Percentiles rank a stretch among this genome's conserved stretches.
Conservation (phyloP, 192 early-diverging fungal species). For the Haplosporangium gracile region DNA sequence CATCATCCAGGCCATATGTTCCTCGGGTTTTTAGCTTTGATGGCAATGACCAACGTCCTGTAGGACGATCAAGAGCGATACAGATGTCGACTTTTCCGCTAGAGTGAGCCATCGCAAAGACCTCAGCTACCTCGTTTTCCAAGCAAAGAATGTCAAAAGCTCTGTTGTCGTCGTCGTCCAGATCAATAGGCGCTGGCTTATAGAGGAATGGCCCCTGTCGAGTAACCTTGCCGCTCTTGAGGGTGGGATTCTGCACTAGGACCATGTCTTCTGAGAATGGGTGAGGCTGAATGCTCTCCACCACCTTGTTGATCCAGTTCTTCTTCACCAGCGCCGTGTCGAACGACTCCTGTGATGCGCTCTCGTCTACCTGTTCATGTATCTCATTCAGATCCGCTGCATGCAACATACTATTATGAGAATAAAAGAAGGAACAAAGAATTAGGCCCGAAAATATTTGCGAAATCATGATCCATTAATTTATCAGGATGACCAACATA, state of each 20-base stretch:
- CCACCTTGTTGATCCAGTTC: slow-evolving; percentile 63
- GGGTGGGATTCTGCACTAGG: slow-evolving; percentile 22
- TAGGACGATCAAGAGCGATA: slow-evolving; percentile 65
- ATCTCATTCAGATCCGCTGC: slow-evolving; percentile 34
- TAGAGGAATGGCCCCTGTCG: slow-evolving; percentile 69
- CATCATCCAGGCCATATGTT: background rate
- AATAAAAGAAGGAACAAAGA: background rate
- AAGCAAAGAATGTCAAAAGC: slow-evolving; percentile 64
- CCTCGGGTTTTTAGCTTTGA: slow-evolving; percentile 9
- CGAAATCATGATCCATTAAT: background rate
- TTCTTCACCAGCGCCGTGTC: background rate
- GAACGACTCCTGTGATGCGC: background rate
- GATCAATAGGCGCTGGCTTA: slow-evolving; percentile 57
- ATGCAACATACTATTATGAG: slow-evolving; percentile 21
- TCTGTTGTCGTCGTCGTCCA: slow-evolving; percentile 33
- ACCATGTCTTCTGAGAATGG: slow-evolving; percentile 29
- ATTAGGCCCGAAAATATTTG: background rate
- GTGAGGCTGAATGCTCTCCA: slow-evolving; percentile 37
- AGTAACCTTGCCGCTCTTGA: slow-evolving; percentile 13
- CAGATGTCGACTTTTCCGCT: slow-evolving; percentile 75
- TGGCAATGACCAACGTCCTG: slow-evolving; percentile 53
- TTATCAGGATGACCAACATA: background rate
- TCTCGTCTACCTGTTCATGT: slow-evolving; percentile 26
- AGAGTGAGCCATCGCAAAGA: slow-evolving; percentile 70
- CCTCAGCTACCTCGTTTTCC: slow-evolving; percentile 59